Evolutionary conservation across 129 eudicot species (phyloP).

Genomic region (Arctium minus): DNA sequence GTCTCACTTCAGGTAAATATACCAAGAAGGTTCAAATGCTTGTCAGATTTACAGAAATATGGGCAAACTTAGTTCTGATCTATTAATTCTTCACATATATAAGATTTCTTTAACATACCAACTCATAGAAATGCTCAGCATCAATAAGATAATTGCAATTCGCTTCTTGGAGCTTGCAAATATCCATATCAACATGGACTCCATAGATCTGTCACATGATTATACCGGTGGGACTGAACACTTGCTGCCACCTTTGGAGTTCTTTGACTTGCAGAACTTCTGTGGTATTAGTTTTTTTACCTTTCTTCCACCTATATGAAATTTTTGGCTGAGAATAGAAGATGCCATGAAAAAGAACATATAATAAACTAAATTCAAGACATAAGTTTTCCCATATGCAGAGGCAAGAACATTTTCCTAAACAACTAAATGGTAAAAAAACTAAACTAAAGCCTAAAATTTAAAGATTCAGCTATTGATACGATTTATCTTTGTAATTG

Average conservation of each 20-base stretch:
- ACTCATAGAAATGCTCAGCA: not conserved
- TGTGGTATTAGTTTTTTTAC: not conserved
- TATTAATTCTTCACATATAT: not conserved
- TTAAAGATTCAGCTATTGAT: not conserved
- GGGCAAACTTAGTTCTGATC: not conserved
- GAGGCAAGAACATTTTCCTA: not conserved
- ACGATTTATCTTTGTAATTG: not conserved
- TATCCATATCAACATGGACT: not conserved
- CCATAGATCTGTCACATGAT: not conserved
- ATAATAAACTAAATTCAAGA: not conserved
- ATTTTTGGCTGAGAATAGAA: not conserved
- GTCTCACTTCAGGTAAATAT: not conserved
- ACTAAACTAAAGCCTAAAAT: not conserved
- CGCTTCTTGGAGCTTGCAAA: not conserved
- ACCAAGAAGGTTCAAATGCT: not conserved
- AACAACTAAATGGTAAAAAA: not conserved
- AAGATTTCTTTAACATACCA: not conserved
- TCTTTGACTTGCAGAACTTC: not conserved
- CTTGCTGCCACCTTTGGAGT: not conserved
- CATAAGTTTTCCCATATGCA: not conserved
- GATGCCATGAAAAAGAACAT: not conserved
- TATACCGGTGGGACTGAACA: not conserved
- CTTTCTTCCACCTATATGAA: not conserved
- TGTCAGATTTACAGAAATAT: not conserved
- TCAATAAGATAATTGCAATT: not conserved